phyloP scores from a whole-genome alignment of 345 rosid species.

The Xanthoceras sorbifolium region DNA sequence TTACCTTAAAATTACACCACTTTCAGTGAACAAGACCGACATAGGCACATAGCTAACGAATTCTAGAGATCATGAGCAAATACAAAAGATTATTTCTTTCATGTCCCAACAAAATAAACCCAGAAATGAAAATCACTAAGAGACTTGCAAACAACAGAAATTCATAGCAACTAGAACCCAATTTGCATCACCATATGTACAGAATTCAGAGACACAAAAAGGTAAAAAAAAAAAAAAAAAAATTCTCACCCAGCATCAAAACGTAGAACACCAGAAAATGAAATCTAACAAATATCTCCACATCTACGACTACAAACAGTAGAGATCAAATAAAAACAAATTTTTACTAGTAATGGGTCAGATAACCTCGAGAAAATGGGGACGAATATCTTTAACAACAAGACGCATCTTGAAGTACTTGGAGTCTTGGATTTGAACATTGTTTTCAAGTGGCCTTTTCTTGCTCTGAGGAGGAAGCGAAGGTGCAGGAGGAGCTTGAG shows the following conservation, averaged over 20 bases:
- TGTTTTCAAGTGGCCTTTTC: slow-evolving; percentile 58
- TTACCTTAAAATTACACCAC: not conserved
- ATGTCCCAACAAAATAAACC: not conserved
- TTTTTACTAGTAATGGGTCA: not conserved
- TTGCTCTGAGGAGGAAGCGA: slow-evolving; percentile 33
- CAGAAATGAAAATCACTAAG: slow-evolving; percentile 6
- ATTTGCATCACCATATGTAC: not conserved
- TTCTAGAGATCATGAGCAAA: not conserved
- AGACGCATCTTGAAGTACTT: slow-evolving; percentile 64
- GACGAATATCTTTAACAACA: slow-evolving; percentile 60
- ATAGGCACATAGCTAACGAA: not conserved
- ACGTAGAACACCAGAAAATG: slow-evolving; percentile 8
- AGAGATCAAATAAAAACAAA: not conserved
- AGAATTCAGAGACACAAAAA: no score
- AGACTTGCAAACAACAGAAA: not conserved
- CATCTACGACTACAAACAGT: not conserved
- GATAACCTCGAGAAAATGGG: slow-evolving; percentile 59
- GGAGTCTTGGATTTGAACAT: slow-evolving; percentile 43
- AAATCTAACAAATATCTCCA: not conserved
- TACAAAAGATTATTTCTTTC: not conserved
- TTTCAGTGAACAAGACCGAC: no score
- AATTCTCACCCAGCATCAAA: not conserved
- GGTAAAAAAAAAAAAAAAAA: not conserved
- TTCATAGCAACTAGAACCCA: not conserved
- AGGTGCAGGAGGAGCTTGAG: slow-evolving; percentile 23